Base-by-base conservation (phyloP, 1,284 basidiomycete species). In the Laetiporus sulphureus region DNA sequence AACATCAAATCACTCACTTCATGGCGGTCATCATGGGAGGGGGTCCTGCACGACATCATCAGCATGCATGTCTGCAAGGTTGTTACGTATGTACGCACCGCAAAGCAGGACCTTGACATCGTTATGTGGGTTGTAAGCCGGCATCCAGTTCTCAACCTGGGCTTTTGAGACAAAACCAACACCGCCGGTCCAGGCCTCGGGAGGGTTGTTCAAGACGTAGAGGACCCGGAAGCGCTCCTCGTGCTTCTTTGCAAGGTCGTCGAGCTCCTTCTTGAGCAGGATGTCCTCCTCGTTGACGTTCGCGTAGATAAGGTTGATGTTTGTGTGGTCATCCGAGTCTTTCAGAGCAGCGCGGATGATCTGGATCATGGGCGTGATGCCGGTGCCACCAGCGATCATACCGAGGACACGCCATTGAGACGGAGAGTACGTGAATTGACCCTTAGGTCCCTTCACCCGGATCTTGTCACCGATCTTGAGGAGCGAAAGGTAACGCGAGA, bases 351-450 rank as follows among this genome's bases (percentile, higher is more conserved):
- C 88, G 49, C 85, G 81, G 66, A 98, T 86, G 69, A 99, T 91
- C 66, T 98, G 96, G 54, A 94, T 82, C 92, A 96, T 95, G 53
- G 95, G 95, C 0, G 96, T 97, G 62, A 99, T 95, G 49, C 95
- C 95, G 3, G 95, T 89, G 20, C 86, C 86, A 33, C 95, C 95
- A 16, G 95, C 94, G 55, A 99, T 94, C 93, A 99, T 95, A 57
- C 92, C 89, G 46, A 99, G 69, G 54, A 86, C 79, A 49, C 72
- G 71, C 18, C 83, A 75, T 30, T 92, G 70, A 37, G 69, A 70
- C n/a, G 79, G 74, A 43, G 66, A 56, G 66, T 93, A 94, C 50
- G 72, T 74, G 72, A 96, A 99, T 67, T 89, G 84, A 46, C 95
- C 95, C 68, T 91, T 96, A 54, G 95, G 95, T 2, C 95, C 95